A percentile compares a stretch with the other conserved stretches of the same genome.
These are phyloP conservation scores for Komagataella mondaviorum DNA, from an alignment of 805 yeast species.

Conservation along the genomic window DNA sequence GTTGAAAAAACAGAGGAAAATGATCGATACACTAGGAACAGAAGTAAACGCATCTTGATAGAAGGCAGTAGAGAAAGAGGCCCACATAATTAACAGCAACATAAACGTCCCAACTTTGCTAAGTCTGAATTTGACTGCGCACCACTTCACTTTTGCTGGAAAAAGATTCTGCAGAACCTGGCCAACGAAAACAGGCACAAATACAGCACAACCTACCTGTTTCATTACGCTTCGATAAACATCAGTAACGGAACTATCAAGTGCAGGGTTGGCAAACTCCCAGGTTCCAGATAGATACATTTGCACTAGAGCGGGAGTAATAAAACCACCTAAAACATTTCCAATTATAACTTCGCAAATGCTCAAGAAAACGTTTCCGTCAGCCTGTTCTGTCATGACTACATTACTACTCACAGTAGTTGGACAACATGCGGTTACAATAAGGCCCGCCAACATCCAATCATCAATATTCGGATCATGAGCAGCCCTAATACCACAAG, in stretches of 20 bases:
- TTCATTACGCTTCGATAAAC: constrained; percentile 73
- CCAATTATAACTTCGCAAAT: constrained; percentile 81
- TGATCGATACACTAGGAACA: constrained; percentile 54
- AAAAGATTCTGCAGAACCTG: constrained; percentile 63
- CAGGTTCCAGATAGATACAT: constrained; percentile 45
- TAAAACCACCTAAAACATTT: constrained; percentile 72
- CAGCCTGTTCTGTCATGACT: constrained; percentile 79
- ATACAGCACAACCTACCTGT: constrained; percentile 74
- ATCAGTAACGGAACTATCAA: constrained; percentile 33
- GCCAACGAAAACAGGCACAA: constrained; percentile 81
- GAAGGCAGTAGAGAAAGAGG: constrained; percentile 80
- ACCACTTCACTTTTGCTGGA: constrained; percentile 53
- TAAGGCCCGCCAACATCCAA: constrained; percentile 72
- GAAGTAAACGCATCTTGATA: constrained; percentile 59
- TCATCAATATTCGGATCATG: constrained; percentile 44
- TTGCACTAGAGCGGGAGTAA: constrained; percentile 77
- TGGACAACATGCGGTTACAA: constrained; percentile 79
- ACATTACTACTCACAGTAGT: constrained; percentile 89
- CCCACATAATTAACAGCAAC: constrained; percentile 65
- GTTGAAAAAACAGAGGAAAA: constrained; percentile 74
- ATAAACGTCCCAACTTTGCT: constrained; percentile 70
- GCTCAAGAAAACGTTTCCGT: constrained; percentile 70
- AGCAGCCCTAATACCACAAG: constrained; percentile 50
- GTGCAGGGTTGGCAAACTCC: constrained; percentile 72
- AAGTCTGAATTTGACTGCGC: constrained; percentile 40